phyloP scores from a whole-genome alignment of 768 basidiomycete species.

The Lactarius hatsudake region DNA sequence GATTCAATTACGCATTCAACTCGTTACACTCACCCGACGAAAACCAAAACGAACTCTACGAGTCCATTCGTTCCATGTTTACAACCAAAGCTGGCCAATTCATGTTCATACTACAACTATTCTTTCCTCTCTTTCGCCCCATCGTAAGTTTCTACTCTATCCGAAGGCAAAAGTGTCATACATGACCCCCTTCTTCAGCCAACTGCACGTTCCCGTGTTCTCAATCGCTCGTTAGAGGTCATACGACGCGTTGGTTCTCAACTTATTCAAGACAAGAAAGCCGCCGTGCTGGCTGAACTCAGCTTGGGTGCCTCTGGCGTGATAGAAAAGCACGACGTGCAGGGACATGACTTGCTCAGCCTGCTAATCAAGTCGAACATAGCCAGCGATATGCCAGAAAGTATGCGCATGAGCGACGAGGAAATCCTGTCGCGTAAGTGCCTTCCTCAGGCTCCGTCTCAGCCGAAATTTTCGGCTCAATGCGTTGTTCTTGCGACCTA shows the following conservation, averaged over 20 bases:
- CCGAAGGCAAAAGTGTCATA: background rate
- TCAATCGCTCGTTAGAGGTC: constrained; percentile 36
- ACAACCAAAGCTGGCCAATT: constrained; percentile 18
- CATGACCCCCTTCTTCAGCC: constrained; percentile 26
- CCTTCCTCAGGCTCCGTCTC: no score
- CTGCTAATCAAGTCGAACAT: constrained; percentile 36
- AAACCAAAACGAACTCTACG: constrained; percentile 34
- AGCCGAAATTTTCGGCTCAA: no score
- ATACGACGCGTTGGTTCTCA: constrained; percentile 52
- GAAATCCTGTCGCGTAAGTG: no score
- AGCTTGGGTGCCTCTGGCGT: background rate
- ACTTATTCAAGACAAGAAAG: constrained; percentile 51
- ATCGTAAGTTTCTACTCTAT: constrained; percentile 36
- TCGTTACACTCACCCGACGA: constrained; percentile 31
- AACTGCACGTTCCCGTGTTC: constrained; percentile 24
- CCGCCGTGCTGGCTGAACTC: constrained; percentile 28
- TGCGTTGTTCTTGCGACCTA: no score
- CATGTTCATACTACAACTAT: constrained; percentile 35
- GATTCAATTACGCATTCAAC: constrained; percentile 41
- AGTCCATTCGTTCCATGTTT: constrained; percentile 37
- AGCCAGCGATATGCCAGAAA: constrained; percentile 31
- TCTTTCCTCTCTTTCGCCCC: constrained; percentile 39
- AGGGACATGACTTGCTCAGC: constrained; percentile 32
- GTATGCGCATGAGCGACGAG: constrained; percentile 27
- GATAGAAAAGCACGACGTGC: constrained; percentile 25